These are phyloP conservation scores for Scedosporium minutisporum DNA, from an alignment of 2,329 filamentous ascomycete genomes.

Conservation along the genomic window DNA sequence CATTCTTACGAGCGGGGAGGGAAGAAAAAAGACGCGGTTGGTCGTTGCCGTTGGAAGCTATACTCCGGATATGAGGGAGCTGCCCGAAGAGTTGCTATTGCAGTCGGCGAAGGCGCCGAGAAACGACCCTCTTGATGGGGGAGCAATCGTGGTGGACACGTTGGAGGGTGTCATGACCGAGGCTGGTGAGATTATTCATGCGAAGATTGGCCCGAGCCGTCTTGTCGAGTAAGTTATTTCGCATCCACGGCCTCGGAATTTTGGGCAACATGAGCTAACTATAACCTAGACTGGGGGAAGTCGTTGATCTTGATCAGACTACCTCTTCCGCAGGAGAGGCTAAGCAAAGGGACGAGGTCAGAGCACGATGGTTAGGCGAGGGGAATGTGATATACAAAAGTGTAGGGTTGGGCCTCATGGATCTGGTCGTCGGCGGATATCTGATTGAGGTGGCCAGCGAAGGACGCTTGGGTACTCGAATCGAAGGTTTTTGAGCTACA, in stretches of 20 bases:
- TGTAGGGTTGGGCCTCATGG: slow-evolving; percentile 58
- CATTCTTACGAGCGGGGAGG: slow-evolving; percentile 63
- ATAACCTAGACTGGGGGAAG: slow-evolving; percentile 56
- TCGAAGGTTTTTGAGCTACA: slow-evolving; percentile 34
- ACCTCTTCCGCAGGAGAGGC: slow-evolving; percentile 16
- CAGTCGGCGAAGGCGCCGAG: slow-evolving; percentile 51
- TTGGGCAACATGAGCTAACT: slow-evolving; percentile 9
- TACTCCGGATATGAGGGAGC: slow-evolving; percentile 66
- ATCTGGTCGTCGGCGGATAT: slow-evolving; percentile 51
- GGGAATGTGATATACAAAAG: slow-evolving; percentile 63
- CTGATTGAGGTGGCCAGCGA: slow-evolving; percentile 45
- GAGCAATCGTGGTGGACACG: slow-evolving; percentile 63
- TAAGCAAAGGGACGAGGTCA: slow-evolving; percentile 36
- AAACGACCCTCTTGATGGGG: slow-evolving; percentile 54
- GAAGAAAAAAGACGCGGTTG: slow-evolving; percentile 59
- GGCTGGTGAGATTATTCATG: slow-evolving; percentile 78
- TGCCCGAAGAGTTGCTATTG: slow-evolving; percentile 66
- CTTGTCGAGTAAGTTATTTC: slow-evolving; percentile 59
- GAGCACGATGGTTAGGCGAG: slow-evolving; percentile 46
- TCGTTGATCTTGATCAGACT: slow-evolving; percentile 48
- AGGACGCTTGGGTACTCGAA: slow-evolving; percentile 42
- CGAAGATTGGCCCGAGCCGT: slow-evolving; percentile 61
- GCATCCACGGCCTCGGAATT: background rate
- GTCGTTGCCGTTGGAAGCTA: slow-evolving; percentile 64
- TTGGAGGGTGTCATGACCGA: slow-evolving; percentile 72